Conservation (phyloP, 78 protist genomes). For the Goniomonas avonlea region DNA sequence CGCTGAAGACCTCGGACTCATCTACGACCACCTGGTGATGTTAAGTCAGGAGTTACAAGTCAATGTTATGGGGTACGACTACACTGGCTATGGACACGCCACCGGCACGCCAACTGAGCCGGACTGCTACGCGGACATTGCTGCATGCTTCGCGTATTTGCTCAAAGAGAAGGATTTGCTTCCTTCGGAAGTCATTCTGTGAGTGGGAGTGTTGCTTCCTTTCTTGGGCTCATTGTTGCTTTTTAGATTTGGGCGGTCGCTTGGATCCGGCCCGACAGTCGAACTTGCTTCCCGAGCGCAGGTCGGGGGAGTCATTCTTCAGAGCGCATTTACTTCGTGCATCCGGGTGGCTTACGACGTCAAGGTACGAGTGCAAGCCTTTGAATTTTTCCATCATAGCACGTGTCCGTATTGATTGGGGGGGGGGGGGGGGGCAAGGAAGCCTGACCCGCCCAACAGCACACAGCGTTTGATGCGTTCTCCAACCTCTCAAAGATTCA, state of each 20-base stretch:
- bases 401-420: too few relatives aligned
- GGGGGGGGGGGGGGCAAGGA: too few relatives aligned
- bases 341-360: constrained; percentile 16
- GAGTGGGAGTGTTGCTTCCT: background rate
- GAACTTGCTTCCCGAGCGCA: constrained; percentile 1
- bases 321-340: constrained; percentile 15
- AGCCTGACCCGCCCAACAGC: too few relatives aligned
- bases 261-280: background rate
- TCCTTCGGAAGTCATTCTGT: constrained; percentile 6
- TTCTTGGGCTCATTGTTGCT: background rate
- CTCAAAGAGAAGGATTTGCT: constrained; percentile 1
- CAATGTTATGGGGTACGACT: constrained; percentile 10
- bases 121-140: constrained; percentile 16
- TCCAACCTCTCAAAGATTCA: constrained; percentile 1
- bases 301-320: constrained; percentile 1
- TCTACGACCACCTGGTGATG: background rate
- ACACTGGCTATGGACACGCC: constrained; percentile 6
- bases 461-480: constrained; percentile 18
- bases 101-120: background rate
- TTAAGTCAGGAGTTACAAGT: background rate
- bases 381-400: too few relatives aligned
- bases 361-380: too few relatives aligned
- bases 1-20: background rate
- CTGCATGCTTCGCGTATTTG: background rate
- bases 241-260: constrained; percentile 1